phyloP scores from a whole-genome alignment of 257 asterid genomes.

The Nicotiana benthamiana region DNA sequence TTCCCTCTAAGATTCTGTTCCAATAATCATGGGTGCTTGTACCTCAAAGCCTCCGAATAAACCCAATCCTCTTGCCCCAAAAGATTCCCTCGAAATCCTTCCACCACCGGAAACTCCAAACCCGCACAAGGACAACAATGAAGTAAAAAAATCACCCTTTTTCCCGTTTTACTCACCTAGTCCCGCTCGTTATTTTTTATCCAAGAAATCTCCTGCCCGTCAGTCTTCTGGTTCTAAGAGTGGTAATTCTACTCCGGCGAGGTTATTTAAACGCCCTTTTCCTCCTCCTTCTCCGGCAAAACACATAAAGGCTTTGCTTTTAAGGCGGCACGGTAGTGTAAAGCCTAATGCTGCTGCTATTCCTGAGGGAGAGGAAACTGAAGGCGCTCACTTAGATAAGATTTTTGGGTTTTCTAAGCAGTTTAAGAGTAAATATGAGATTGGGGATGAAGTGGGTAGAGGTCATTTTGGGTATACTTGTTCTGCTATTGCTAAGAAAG shows the following conservation, averaged over 20 bases:
- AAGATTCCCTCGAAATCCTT: conserved; percentile 12
- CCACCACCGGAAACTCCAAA: conserved; percentile 15
- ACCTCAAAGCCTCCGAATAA: conserved; percentile 39
- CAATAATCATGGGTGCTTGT: conserved; percentile 41
- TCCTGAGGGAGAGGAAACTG: conserved; percentile 25
- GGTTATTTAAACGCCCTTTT: conserved; percentile 28
- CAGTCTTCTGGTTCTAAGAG: conserved; percentile 21
- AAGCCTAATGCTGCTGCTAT: conserved; percentile 26
- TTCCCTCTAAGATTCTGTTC: not conserved
- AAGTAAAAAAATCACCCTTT: conserved; percentile 17
- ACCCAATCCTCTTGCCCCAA: conserved; percentile 45
- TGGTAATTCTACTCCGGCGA: conserved; percentile 27
- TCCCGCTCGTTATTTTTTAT: conserved; percentile 20
- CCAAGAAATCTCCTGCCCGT: conserved; percentile 33
- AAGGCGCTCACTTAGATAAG: conserved; percentile 37
- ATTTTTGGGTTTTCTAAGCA: conserved; percentile 55
- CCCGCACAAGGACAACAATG: not conserved
- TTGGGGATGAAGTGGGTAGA: conserved; percentile 60
- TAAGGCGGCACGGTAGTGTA: conserved; percentile 31
- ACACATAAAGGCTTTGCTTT: conserved; percentile 36
- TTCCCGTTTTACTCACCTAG: conserved; percentile 29
- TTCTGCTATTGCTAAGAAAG: conserved; percentile 51
- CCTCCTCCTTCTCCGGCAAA: conserved; percentile 65
- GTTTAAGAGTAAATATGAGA: conserved; percentile 37
- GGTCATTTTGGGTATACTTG: conserved; percentile 69